Conservation (phyloP, 257 asterid genomes). For the Solanum virginianum region DNA sequence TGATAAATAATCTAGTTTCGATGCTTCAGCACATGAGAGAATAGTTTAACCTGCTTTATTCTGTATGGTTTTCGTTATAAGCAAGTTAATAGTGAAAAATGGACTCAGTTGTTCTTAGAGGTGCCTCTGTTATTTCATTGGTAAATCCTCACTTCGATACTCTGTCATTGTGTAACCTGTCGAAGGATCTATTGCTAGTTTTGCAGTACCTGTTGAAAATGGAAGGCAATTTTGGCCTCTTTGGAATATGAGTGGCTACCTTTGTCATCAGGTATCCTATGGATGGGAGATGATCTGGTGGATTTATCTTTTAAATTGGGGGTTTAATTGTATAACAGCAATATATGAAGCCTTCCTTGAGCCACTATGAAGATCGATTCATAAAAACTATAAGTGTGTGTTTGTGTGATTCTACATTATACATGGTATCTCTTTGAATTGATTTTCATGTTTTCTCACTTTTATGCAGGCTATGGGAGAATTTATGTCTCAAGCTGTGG, state of each 20-base stretch:
- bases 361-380: neutral
- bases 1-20: neutral
- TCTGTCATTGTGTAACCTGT: neutral
- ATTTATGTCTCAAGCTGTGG: constrained; percentile 44
- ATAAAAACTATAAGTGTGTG: neutral
- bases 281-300: neutral
- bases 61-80: neutral
- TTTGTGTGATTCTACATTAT: neutral
- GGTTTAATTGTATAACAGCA: neutral
- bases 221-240: neutral
- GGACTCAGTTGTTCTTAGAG: neutral
- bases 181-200: neutral
- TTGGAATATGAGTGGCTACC: neutral
- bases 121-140: neutral
- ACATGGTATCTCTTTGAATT: neutral
- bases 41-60: neutral
- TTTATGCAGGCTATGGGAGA: constrained; percentile 42
- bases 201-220: neutral
- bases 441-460: neutral
- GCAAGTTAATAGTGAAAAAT: neutral
- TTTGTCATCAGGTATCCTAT: neutral
- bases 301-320: neutral
- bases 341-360: neutral
- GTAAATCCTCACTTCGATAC: neutral
- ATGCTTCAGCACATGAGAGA: neutral